Evolutionary conservation across 208 protist species (phyloP).

Genomic region (Acanthamoeba quina): DNA sequence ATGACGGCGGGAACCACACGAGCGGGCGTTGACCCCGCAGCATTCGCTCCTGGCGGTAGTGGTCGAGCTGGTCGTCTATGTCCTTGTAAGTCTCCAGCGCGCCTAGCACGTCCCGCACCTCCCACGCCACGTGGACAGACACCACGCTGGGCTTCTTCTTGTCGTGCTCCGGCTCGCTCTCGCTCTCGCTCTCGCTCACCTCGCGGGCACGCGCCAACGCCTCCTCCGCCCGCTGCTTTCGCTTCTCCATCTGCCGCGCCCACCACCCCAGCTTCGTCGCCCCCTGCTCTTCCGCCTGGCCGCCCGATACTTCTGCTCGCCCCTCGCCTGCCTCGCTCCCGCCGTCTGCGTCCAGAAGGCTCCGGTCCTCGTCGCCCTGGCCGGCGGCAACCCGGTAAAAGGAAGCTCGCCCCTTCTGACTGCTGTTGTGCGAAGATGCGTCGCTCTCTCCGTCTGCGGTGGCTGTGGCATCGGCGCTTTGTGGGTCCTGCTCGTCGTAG

Average conservation of each 20-base stretch:
- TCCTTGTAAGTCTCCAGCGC: slow-evolving; percentile 62
- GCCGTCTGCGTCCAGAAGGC: background rate
- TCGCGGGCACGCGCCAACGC: background rate
- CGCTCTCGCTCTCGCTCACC: slow-evolving; percentile 6
- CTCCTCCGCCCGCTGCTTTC: background rate
- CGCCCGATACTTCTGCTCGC: background rate
- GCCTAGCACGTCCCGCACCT: slow-evolving; percentile 17
- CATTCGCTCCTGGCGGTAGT: slow-evolving; percentile 28
- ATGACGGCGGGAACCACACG: slow-evolving; percentile 26
- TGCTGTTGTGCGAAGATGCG: background rate
- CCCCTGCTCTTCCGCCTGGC: background rate
- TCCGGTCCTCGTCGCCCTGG: background rate
- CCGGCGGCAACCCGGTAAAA: background rate
- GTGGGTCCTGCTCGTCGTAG: background rate
- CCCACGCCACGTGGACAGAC: slow-evolving; percentile 47
- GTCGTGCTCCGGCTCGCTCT: background rate
- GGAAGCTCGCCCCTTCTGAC: background rate
- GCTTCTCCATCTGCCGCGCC: slow-evolving; percentile 2
- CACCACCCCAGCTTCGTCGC: background rate
- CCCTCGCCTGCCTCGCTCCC: background rate
- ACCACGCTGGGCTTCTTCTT: slow-evolving; percentile 43
- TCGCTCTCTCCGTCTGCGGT: too few species aligned
- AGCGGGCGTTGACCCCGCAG: slow-evolving; percentile 41
- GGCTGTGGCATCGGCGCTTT: too few species aligned
- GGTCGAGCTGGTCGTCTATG: slow-evolving; percentile 28